Evolutionary conservation across 2,329 filamentous ascomycete species (phyloP).

Genomic region (Dactylonectria macrodidyma): DNA sequence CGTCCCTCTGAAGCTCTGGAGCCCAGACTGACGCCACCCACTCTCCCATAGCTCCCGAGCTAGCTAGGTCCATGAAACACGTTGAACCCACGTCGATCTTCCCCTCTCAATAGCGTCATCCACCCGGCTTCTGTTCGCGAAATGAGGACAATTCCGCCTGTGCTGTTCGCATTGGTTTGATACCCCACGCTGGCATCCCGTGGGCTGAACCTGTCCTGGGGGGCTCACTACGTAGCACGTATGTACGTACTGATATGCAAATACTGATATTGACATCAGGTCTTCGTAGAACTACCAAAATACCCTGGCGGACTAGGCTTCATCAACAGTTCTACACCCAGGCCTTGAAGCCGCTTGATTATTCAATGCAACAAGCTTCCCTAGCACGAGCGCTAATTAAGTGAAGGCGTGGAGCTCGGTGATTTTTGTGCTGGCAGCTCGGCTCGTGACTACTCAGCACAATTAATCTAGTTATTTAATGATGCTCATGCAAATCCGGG

Average conservation of each 20-base stretch:
- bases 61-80: constrained; percentile 44
- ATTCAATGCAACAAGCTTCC: too few relatives aligned
- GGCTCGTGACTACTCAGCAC: not conserved
- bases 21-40: constrained; percentile 26
- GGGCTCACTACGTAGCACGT: not conserved
- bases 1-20: constrained; percentile 24
- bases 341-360: not conserved
- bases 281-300: too few relatives aligned
- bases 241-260: too few relatives aligned
- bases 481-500: not conserved
- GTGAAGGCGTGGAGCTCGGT: not conserved
- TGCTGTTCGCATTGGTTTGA: constrained; percentile 1
- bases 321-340: not conserved
- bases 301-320: not conserved
- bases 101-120: constrained; percentile 31
- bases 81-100: constrained; percentile 36
- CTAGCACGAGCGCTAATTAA: not conserved
- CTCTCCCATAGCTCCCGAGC: constrained; percentile 32
- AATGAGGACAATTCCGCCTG: constrained; percentile 23
- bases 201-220: not conserved
- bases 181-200: constrained; percentile 5
- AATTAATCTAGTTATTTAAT: not conserved
- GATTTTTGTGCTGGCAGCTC: not conserved
- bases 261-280: too few relatives aligned
- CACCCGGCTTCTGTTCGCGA: constrained; percentile 23